Evolutionary conservation across 768 basidiomycete species (phyloP).

Genomic region (Boletus subcaerulescens): DNA sequence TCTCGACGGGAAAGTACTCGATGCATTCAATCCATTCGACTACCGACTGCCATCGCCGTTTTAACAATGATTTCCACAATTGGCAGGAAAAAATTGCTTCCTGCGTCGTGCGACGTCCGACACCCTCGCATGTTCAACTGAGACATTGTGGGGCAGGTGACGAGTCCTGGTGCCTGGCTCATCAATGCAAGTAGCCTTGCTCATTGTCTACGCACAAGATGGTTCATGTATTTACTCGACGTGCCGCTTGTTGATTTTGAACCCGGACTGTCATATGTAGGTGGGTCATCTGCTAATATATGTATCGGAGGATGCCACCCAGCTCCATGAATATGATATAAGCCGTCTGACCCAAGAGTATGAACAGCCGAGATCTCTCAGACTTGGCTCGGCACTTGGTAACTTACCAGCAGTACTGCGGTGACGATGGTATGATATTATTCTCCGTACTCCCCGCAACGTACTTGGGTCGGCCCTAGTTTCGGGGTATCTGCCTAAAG

Average conservation of each 20-base stretch:
- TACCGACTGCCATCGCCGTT: background rate
- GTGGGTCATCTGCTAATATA: background rate
- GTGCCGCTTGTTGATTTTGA: background rate
- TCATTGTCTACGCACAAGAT: background rate
- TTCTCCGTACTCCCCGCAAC: background rate
- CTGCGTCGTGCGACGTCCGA: constrained; percentile 6
- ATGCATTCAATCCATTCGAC: background rate
- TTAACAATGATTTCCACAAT: no score
- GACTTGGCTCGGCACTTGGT: background rate
- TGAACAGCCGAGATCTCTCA: background rate
- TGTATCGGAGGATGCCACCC: constrained; percentile 6
- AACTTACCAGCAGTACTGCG: no score
- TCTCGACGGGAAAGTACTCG: background rate
- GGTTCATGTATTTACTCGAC: no score
- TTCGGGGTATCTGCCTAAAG: background rate
- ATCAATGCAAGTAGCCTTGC: background rate
- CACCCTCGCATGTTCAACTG: background rate
- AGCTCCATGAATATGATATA: constrained; percentile 3
- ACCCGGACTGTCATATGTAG: background rate
- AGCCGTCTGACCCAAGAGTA: background rate
- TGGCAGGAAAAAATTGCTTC: background rate
- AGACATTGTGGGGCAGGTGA: constrained; percentile 8
- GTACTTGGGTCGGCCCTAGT: background rate
- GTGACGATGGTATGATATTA: background rate
- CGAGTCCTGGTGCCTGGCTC: background rate